Evolutionary conservation across 176 grass and related monocot species (phyloP), one percentile per base, ranked within the genome.

Genomic region (Avena eriantha): DNA sequence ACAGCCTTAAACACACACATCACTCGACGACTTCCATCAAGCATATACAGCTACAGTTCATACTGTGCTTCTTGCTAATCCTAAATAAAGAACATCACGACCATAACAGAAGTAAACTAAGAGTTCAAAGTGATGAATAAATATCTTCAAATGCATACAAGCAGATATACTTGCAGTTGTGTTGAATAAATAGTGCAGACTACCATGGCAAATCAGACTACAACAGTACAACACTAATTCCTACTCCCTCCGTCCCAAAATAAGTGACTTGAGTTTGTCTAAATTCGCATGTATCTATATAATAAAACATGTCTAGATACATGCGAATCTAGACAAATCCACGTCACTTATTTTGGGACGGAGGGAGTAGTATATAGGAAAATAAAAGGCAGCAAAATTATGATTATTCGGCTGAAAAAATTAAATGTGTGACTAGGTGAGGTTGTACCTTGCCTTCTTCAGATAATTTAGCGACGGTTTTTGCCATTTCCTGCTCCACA

Each of bases 381-480:
- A 70, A 24, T 78, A 85, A 53, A 80, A 82, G 18, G 39, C 24
- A 53, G 8, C 31, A 66, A 77, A 10, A 41, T 22, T 59, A 22
- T 3, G 1, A 61, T 76, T 11, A 59, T 80, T 57, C 47, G 73
- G 8, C 15, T 1, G 0, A 84, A 80, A 80, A 11, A 75, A 29
- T 31, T 53, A 29, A 53, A 35, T 35, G 74, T 55, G 21, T 35
- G 4, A 80, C 13, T 2, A 81, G 1, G 26, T 61, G 43, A 84
- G 17, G 15, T 5, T 45, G 50, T 94, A 99, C 94, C 94, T 96
- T 99, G 87, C 92, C 94, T 85, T 99, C 97, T 90, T 99, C 97
- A 49, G 97, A 86, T 84, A 96, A 87, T 85, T 96, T 97, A 34
- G 87, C 86, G 60, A 99, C 94, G 69, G 89, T 92, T 86, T 99